Base-by-base conservation (phyloP, 2,329 filamentous ascomycete genomes). In the Exophiala xenobiotica region DNA sequence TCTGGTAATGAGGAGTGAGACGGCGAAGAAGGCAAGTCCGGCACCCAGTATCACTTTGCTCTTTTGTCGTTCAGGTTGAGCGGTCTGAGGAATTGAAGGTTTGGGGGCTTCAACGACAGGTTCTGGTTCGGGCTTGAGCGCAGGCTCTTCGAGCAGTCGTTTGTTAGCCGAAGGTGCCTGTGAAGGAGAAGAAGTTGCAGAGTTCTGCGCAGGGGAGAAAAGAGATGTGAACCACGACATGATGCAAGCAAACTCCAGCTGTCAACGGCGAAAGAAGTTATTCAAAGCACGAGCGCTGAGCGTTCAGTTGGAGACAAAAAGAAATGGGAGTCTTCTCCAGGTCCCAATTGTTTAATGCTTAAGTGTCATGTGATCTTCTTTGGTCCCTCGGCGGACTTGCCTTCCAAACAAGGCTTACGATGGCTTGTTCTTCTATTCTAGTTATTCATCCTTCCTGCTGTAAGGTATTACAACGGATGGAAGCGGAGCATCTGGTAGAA, bases 11-110 rank as follows among this genome's bases (percentile, higher is more conserved):
- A 85, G 66, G 1, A 87, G 75, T 1, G 90, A 88, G 57, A 90
- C 76, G 18, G 81, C 74, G 58, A 95, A 80, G 71, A 95, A 95
- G 49, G 81, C 77, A 8, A 87, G 78, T 35, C 92, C 92, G 54
- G 85, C 83, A 61, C 85, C 75, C 69, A 93, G 86, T 53, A 96
- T 58, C 26, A 62, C 41, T 70, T 67, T 90, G 85, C 47, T 79
- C 66, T 33, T 76, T 79, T 63, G 52, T 22, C 48, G 49, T n/a
- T 54, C 33, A 7, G 26, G 35, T 27, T 56, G 58, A 22, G 51
- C 29, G 26, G 24, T 37, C 20, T 54, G 56, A 38, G 37, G 38
- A 22, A 45, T 40, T 37, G 51, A 22, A 16, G 50, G 45, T 22
- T 47, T 27, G 14, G 18, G 33, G 12, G 45, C 16, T 37, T 47